Conservation (phyloP, 2,329 filamentous ascomycete species). For the Emmonsia crescens region DNA sequence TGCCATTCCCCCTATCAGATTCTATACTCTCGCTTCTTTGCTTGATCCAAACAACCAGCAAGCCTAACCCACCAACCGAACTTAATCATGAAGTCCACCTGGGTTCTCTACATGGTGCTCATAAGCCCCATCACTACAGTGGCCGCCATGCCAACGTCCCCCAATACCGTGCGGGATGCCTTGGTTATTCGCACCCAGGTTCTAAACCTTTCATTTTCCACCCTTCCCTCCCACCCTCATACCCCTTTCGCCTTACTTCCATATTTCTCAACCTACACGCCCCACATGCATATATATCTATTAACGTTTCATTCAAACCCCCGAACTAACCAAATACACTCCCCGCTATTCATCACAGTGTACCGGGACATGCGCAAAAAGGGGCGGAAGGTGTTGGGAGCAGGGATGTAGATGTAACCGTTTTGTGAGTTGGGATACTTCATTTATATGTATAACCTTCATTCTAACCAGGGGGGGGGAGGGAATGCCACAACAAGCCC, state of each 20-base stretch:
- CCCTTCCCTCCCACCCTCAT: background rate
- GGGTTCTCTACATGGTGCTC: background rate
- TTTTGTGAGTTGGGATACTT: background rate
- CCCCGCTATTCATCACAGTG: background rate
- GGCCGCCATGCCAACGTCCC: background rate
- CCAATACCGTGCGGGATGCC: background rate
- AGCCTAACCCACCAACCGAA: background rate
- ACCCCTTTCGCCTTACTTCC: background rate
- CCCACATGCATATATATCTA: background rate
- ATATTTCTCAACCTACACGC: background rate
- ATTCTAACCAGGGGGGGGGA: background rate
- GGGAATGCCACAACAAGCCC: background rate
- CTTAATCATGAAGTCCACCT: background rate
- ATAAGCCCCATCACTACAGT: background rate
- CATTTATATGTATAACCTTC: background rate
- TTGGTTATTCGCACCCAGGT: background rate
- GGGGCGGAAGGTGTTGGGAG: background rate
- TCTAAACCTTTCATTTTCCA: background rate
- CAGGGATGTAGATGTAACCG: background rate
- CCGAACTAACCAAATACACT: background rate
- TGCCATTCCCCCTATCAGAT: too few species aligned
- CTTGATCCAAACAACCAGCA: too few species aligned
- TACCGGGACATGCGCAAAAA: background rate
- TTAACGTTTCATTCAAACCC: background rate
- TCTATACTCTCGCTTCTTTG: too few species aligned